Evolutionary conservation across 371 early-diverging fungal species (phyloP).

Genomic region (Rhizopus delemar): DNA sequence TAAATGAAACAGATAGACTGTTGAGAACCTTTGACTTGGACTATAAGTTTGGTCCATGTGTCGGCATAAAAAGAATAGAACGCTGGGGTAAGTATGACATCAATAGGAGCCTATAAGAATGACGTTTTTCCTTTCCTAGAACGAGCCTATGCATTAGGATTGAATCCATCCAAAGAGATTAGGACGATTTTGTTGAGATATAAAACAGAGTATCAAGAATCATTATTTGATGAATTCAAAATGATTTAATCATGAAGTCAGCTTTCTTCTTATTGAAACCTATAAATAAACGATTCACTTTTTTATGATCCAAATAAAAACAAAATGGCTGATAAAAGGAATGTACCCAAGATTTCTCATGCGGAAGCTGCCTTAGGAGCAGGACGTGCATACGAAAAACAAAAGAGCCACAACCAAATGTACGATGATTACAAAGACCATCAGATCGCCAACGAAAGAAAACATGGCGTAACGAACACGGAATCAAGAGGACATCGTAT

Average conservation of each 20-base stretch:
- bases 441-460: slow-evolving; percentile 6
- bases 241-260: slow-evolving; percentile 15
- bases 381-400: slow-evolving; percentile 23
- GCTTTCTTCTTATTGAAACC: neutral
- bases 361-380: slow-evolving; percentile 27
- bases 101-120: too few relatives aligned
- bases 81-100: slow-evolving; percentile 12
- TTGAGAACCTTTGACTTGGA: slow-evolving; percentile 18
- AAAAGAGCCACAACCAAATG: slow-evolving; percentile 19
- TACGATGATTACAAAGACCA: slow-evolving; percentile 19
- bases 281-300: neutral
- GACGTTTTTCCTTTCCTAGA: slow-evolving; percentile 1
- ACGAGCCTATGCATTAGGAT: slow-evolving; percentile 6
- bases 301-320: neutral
- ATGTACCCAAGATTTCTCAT: slow-evolving; percentile 16
- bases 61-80: slow-evolving; percentile 20
- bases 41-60: slow-evolving; percentile 22
- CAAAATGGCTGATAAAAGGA: slow-evolving; percentile 5
- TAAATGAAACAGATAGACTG: slow-evolving; percentile 11
- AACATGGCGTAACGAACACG: slow-evolving; percentile 7
- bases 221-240: slow-evolving; percentile 14
- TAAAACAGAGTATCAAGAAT: slow-evolving; percentile 4
- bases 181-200: slow-evolving; percentile 3
- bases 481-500: slow-evolving; percentile 21
- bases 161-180: neutral